These are phyloP conservation scores for Microbotryum intermedium DNA, from an alignment of 1,284 basidiomycete species.

Conservation along the genomic window DNA sequence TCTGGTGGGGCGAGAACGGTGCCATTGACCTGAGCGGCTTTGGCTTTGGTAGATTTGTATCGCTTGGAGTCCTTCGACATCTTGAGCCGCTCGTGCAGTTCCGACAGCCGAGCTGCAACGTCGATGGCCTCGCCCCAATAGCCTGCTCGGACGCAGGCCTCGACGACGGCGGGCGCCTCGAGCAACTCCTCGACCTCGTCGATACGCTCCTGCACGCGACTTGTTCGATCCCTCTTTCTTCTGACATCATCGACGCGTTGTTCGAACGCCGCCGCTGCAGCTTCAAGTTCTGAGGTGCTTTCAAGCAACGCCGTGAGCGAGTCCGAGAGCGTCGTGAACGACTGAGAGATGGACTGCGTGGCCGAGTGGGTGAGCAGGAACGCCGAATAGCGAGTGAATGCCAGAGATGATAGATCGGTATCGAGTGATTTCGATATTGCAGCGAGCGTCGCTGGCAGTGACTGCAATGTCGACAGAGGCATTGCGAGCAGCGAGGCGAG, in stretches of 20 bases:
- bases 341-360: constrained; percentile 20
- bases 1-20: constrained; percentile 38
- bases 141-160: constrained; percentile 82
- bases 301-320: constrained; percentile 22
- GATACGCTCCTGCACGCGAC: constrained; percentile 75
- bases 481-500: constrained; percentile 22
- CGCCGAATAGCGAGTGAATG: constrained; percentile 29
- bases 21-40: constrained; percentile 31
- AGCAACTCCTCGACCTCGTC: constrained; percentile 83
- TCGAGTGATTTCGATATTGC: constrained; percentile 22
- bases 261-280: constrained; percentile 10
- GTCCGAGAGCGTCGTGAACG: constrained; percentile 19
- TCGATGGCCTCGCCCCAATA: constrained; percentile 85
- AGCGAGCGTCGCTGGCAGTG: constrained; percentile 16
- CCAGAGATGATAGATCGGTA: constrained; percentile 27
- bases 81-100: constrained; percentile 44
- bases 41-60: background rate
- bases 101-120: constrained; percentile 57
- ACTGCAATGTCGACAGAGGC: constrained; percentile 17
- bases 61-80: constrained; percentile 6
- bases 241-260: constrained; percentile 4
- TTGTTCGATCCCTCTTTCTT: constrained; percentile 47
- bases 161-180: constrained; percentile 78
- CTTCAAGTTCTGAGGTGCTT: constrained; percentile 19
- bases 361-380: constrained; percentile 27